phyloP scores from a whole-genome alignment of 192 early-diverging fungal genomes.

The Powellomyces hirtus region DNA sequence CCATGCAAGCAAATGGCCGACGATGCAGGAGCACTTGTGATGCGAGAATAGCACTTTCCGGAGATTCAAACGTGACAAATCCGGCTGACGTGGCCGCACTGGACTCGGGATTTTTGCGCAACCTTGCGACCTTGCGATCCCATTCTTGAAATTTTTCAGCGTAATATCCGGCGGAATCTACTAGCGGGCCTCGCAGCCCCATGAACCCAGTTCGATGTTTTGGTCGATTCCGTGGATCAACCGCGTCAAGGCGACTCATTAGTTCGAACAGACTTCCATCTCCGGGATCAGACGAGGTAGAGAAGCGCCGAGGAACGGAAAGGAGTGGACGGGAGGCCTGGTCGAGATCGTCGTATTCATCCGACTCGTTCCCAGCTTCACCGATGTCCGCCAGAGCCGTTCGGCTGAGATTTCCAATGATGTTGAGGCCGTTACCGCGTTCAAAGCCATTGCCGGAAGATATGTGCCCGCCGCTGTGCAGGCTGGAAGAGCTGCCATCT shows the following conservation, averaged over 20 bases:
- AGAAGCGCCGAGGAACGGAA: slow-evolving; percentile 15
- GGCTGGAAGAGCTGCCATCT: not conserved
- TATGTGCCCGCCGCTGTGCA: not conserved
- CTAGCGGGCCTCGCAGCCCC: slow-evolving; percentile 40
- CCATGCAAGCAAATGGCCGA: slow-evolving; percentile 50
- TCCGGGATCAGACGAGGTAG: slow-evolving; percentile 15
- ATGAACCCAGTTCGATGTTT: slow-evolving; percentile 44
- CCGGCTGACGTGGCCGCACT: slow-evolving; percentile 44
- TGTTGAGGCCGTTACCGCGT: not conserved
- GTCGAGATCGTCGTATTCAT: not conserved
- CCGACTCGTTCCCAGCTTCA: not conserved
- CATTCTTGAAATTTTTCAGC: slow-evolving; percentile 38
- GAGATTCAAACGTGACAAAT: slow-evolving; percentile 61
- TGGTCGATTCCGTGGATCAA: slow-evolving; percentile 37
- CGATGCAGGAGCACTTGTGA: slow-evolving; percentile 43
- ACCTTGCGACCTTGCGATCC: slow-evolving; percentile 35
- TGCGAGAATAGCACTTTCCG: slow-evolving; percentile 49
- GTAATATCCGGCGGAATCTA: slow-evolving; percentile 48
- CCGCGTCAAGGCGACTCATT: slow-evolving; percentile 30
- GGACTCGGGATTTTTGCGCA: slow-evolving; percentile 35
- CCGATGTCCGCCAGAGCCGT: not conserved
- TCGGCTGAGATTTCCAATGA: not conserved
- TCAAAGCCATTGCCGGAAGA: not conserved
- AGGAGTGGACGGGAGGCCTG: slow-evolving; percentile 13
- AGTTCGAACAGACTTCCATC: slow-evolving; percentile 40